phyloP scores from a whole-genome alignment of 805 yeast genomes.

The Kuraishia floccosa region DNA sequence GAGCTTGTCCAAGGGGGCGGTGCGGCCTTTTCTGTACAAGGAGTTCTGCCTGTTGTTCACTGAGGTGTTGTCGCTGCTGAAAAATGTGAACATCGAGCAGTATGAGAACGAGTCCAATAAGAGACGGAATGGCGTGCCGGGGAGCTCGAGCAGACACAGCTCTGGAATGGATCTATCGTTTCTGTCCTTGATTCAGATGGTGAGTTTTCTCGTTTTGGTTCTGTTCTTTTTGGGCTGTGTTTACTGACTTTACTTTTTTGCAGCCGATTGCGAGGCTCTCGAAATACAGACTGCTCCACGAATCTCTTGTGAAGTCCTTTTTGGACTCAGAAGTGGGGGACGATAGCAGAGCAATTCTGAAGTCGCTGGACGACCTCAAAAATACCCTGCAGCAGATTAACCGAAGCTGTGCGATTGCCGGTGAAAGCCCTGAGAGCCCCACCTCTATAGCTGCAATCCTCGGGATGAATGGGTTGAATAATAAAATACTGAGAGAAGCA shows the following conservation, averaged over 20 bases:
- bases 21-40: slow-evolving; percentile 17
- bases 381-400: slow-evolving; percentile 7
- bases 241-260: too few species aligned
- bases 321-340: slow-evolving; percentile 8
- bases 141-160: too few species aligned
- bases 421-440: too few species aligned
- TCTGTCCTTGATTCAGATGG: slow-evolving; percentile 37
- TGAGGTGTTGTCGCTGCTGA: slow-evolving; percentile 20
- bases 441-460: too few species aligned
- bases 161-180: slow-evolving; percentile 41
- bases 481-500: too few species aligned
- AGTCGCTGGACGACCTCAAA: background rate
- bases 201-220: too few species aligned
- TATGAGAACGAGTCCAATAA: too few species aligned
- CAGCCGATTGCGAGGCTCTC: slow-evolving; percentile 39
- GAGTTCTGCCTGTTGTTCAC: slow-evolving; percentile 22
- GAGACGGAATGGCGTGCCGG: too few species aligned
- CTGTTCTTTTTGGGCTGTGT: too few species aligned
- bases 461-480: too few species aligned
- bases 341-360: slow-evolving; percentile 6
- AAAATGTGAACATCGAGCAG: slow-evolving; percentile 12
- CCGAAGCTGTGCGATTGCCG: too few species aligned
- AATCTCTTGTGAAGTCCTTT: slow-evolving; percentile 22
- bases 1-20: slow-evolving; percentile 11
- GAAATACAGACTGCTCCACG: slow-evolving; percentile 40